A percentile compares a stretch with the other conserved stretches of the same genome.
phyloP scores from a whole-genome alignment of 805 yeast species.

The Lipomyces oligophaga region DNA sequence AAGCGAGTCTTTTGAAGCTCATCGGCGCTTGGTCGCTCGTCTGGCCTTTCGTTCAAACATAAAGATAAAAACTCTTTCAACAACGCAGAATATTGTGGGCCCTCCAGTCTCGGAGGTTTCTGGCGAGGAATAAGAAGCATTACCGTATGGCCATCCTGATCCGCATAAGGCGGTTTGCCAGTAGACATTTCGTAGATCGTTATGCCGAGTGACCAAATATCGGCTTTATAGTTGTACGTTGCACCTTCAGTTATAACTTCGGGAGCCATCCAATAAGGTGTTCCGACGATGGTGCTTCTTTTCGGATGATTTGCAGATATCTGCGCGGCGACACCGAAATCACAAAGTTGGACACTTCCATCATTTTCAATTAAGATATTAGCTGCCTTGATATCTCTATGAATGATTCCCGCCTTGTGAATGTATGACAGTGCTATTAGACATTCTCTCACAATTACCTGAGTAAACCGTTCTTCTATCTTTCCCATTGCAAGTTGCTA shows the following conservation, averaged over 20 bases:
- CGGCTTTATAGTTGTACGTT: slow-evolving; percentile 66
- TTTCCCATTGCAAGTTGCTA: slow-evolving; percentile 48
- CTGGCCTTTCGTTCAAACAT: slow-evolving; percentile 91
- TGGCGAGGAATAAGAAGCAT: slow-evolving; percentile 90
- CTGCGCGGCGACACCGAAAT: slow-evolving; percentile 97
- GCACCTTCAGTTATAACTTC: slow-evolving; percentile 46
- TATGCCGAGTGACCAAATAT: slow-evolving; percentile 95
- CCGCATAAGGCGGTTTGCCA: slow-evolving; percentile 96
- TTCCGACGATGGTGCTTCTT: slow-evolving; percentile 84
- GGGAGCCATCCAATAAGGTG: slow-evolving; percentile 58
- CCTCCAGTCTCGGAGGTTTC: slow-evolving; percentile 93
- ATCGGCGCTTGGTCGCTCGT: slow-evolving; percentile 82
- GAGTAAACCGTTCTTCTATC: slow-evolving; percentile 77
- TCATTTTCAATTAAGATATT: slow-evolving; percentile 84
- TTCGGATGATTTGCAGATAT: slow-evolving; percentile 68
- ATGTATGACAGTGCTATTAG: slow-evolving; percentile 73
- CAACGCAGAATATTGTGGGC: slow-evolving; percentile 68
- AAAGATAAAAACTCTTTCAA: slow-evolving; percentile 85
- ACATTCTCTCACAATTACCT: slow-evolving; percentile 81
- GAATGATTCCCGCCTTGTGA: slow-evolving; percentile 87
- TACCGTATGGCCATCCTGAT: slow-evolving; percentile 90
- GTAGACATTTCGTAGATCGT: slow-evolving; percentile 93
- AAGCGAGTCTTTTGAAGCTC: slow-evolving; percentile 73
- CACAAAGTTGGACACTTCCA: slow-evolving; percentile 89
- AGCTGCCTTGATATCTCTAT: slow-evolving; percentile 95